Base-by-base conservation (phyloP, 2,329 filamentous ascomycete genomes). In the Exutisphaerella laricina region DNA sequence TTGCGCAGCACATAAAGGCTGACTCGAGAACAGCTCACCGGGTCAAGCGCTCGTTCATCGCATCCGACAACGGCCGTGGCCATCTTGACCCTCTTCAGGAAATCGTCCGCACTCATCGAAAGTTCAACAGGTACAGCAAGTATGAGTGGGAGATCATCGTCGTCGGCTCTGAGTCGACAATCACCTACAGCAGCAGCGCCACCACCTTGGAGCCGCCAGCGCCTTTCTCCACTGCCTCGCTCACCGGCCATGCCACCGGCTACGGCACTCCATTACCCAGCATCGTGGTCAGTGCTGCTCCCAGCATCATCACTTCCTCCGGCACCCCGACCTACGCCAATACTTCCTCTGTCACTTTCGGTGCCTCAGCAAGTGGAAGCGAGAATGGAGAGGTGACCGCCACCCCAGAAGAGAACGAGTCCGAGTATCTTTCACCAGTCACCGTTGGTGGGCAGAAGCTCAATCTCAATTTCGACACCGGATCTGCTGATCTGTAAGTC, bases 391-490 rank as follows among this genome's bases (percentile, higher is more conserved):
- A 73, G 29, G 85, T 86, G 39, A 68, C 76, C 21, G 80, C 82
- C 39, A 80, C 76, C 20, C 79, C 82, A 9, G 77, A 81, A 50
- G 66, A 74, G 32, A 78, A 80, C 53, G 84, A 85, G 57, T 71
- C 77, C 35, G 79, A 86, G 46, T 89, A 85, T 57, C 72, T 89
- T 9, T 76, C 80, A 1, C 80, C 81, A 0, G 79, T 87, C 39
- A 73, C 61, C n/a, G 75, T 88, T 50, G 84, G 84, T 46, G 80
- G 79, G 4, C 83, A 87, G 65, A 74, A 71, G 4, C 57, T 88
- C 44, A 78, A 80, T 57, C 66, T 88, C 60, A 78, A 85, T 61
- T 85, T 88, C 58, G 84, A 88, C 64, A 83, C 81, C n/a, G 84
- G 84, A 43, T 86, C 82, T 2, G 77, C 83, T 9, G 84, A 87